Evolutionary conservation across 345 rosid species (phyloP), one percentile per base, ranked within the genome.

Genomic region (Tarenaya hassleriana): DNA sequence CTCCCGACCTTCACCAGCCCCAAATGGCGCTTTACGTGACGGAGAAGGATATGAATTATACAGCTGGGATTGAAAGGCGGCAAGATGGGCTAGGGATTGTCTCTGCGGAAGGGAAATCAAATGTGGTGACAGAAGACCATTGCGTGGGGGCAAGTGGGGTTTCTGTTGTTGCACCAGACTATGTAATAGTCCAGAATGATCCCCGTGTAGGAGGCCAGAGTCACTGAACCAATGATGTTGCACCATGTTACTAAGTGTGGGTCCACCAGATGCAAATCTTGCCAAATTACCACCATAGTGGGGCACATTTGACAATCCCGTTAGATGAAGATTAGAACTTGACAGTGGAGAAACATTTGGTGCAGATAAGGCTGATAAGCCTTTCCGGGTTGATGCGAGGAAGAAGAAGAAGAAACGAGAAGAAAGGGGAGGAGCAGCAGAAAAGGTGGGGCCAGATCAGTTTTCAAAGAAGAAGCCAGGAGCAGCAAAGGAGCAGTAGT

Each of bases 221-320:
- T 81, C 82, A 56, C 80, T 81, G 58, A 72, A 65, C 96, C 95
- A 84, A 41, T 84, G 96, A 64, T 73, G 76, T 60, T 75, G 95
- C 18, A 66, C 73, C 76, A 77, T 55, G 67, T 64, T 87, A 67
- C 72, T 81, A 73, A 82, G 76, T 68, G 90, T 60, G 61, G 74
- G 81, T 64, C 90, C 88, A 44, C 88, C 68, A 15, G 88, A 73
- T 4, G 79, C 62, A 31, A 77, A 68, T 53, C 77, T 87, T 33
- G 86, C 54, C 75, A 77, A 34, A 70, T 77, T 85, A 54, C 79
- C 83, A 62, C 83, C 69, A 32, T 77, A 83, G 33, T 72, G 87
- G 3, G 60, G 78, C 6, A 60, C 94, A 34, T 75, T 94, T 43
- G 84, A 72, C 53, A 84, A 55, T 55, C 83, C 82, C 33, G 84